phyloP scores from a whole-genome alignment of 805 yeast genomes.

The Cephaloascus albidus region DNA sequence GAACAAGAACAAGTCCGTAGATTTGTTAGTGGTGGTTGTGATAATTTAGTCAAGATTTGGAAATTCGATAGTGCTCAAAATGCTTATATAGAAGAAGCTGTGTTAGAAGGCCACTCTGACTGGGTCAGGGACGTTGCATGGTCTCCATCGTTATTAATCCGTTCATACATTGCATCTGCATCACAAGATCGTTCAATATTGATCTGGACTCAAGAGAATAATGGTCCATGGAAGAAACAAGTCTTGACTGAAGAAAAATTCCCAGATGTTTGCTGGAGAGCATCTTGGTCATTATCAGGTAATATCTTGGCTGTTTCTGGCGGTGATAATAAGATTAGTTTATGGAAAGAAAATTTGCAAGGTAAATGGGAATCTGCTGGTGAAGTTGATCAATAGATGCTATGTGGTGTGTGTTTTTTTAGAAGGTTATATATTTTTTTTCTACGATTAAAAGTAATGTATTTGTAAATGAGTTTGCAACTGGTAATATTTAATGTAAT shows the following conservation, averaged over 20 bases:
- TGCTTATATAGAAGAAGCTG: conserved; percentile 63
- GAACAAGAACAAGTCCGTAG: conserved; percentile 44
- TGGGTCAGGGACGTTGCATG: conserved; percentile 99
- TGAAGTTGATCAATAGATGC: conserved; percentile 69
- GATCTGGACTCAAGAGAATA: conserved; percentile 83
- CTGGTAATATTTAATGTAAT: not conserved
- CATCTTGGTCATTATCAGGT: conserved; percentile 95
- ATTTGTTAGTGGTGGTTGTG: conserved; percentile 92
- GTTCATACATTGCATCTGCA: conserved; percentile 90
- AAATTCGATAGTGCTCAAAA: conserved; percentile 44
- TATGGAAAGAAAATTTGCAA: conserved; percentile 91
- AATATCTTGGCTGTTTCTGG: conserved; percentile 92
- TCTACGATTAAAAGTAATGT: not conserved
- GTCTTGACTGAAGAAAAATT: conserved; percentile 69
- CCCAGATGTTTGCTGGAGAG: conserved; percentile 98
- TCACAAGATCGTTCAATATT: conserved; percentile 94
- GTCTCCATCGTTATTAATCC: conserved; percentile 86
- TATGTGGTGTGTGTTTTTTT: conserved; percentile 1
- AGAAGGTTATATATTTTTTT: not conserved
- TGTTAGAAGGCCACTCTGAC: conserved; percentile 84
- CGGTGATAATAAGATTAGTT: conserved; percentile 90
- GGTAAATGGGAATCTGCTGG: conserved; percentile 99
- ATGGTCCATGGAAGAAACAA: conserved; percentile 74
- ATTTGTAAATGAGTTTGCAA: not conserved
- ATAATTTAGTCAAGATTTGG: conserved; percentile 91